These are phyloP conservation scores for Ustilago lituana DNA, from an alignment of 1,284 basidiomycete species.

Conservation along the genomic window DNA sequence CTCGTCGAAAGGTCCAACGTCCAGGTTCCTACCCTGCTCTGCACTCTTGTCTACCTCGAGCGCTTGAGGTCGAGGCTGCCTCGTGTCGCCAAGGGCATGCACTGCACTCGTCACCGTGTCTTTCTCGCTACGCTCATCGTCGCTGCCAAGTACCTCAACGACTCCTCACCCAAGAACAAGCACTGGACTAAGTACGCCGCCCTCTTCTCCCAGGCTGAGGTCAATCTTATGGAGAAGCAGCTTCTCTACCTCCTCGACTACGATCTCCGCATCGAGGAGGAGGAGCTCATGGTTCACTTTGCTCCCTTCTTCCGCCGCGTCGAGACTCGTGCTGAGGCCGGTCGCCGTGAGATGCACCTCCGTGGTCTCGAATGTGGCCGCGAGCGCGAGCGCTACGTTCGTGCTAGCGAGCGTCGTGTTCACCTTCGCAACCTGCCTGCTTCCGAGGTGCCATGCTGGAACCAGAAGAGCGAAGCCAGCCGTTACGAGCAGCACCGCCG, in stretches of 20 bases:
- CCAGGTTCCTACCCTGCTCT: slow-evolving; percentile 88
- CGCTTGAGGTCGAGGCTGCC: slow-evolving; percentile 83
- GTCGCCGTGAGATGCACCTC: slow-evolving; percentile 65
- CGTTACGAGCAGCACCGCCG: slow-evolving; percentile 41
- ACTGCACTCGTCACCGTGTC: slow-evolving; percentile 91
- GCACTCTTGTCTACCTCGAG: slow-evolving; percentile 92
- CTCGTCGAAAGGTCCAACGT: slow-evolving; percentile 88
- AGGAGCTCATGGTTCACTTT: slow-evolving; percentile 66
- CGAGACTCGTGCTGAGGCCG: slow-evolving; percentile 62
- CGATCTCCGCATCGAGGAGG: slow-evolving; percentile 66
- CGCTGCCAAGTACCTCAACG: slow-evolving; percentile 96
- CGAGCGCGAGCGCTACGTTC: slow-evolving; percentile 63
- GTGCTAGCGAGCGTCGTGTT: slow-evolving; percentile 63
- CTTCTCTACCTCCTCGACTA: slow-evolving; percentile 67
- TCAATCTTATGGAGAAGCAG: slow-evolving; percentile 97
- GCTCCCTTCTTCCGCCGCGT: slow-evolving; percentile 64
- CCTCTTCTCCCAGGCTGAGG: slow-evolving; percentile 74
- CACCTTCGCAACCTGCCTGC: slow-evolving; percentile 61
- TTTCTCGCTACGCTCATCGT: slow-evolving; percentile 96
- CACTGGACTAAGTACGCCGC: slow-evolving; percentile 77
- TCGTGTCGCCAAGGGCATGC: slow-evolving; percentile 85
- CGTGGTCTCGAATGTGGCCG: slow-evolving; percentile 64
- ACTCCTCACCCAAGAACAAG: slow-evolving; percentile 85
- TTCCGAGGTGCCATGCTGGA: slow-evolving; percentile 64
- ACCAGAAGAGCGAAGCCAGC: slow-evolving; percentile 46